Conservation (phyloP, 2,329 filamentous ascomycete genomes). For the Colletotrichum sp. region DNA sequence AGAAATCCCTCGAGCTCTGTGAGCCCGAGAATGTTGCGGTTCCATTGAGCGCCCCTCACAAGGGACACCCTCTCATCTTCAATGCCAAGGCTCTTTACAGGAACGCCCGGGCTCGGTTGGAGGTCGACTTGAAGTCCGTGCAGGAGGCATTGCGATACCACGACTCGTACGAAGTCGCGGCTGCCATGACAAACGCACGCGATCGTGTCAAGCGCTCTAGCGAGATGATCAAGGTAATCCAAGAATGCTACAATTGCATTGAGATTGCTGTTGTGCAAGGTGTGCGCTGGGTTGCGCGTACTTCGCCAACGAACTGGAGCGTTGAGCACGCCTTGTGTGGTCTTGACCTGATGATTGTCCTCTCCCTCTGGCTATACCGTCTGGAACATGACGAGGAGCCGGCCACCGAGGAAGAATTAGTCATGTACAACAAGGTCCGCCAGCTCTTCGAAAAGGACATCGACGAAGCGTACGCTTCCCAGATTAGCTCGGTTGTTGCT, state of each 20-base stretch:
- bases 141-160: constrained; percentile 97
- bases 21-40: constrained; percentile 90
- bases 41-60: constrained; percentile 91
- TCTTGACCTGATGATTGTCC: constrained; percentile 96
- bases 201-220: constrained; percentile 93
- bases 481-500: constrained; percentile 94
- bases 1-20: constrained; percentile 91
- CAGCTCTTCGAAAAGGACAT: constrained; percentile 90
- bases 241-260: constrained; percentile 97
- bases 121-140: constrained; percentile 94
- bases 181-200: constrained; percentile 92
- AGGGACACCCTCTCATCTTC: constrained; percentile 95
- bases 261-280: constrained; percentile 94
- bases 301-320: constrained; percentile 98
- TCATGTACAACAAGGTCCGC: constrained; percentile 92
- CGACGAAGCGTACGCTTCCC: constrained; percentile 79
- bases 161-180: constrained; percentile 95
- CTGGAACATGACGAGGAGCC: constrained; percentile 98
- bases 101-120: constrained; percentile 88
- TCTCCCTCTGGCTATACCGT: constrained; percentile 97
- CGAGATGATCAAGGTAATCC: constrained; percentile 98
- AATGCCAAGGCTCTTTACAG: constrained; percentile 98
- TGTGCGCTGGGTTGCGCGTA: constrained; percentile 97
- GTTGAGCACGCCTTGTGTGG: constrained; percentile 97
- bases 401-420: constrained; percentile 80